Base-by-base conservation (phyloP, 1,139 yeast genomes). In the Blastobotrys apis region DNA sequence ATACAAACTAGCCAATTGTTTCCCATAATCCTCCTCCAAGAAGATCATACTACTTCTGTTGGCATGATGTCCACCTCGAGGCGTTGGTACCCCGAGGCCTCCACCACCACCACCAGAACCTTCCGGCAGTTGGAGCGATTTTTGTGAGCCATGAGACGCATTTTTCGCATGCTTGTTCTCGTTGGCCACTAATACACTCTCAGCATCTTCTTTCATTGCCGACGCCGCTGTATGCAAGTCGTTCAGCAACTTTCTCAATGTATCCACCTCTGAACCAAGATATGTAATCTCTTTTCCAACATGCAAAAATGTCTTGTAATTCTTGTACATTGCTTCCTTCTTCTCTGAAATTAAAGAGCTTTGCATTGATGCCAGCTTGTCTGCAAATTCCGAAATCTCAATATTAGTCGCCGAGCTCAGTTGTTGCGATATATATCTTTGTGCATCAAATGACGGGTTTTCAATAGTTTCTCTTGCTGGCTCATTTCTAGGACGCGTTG, bases 1-100 rank as follows among this genome's bases (percentile, higher is more conserved):
- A 64, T 83, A 88, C 37, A 90, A 66, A 5, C 80, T 75, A 45
- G 76, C 78, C 57, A 90, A 70, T 57, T 86, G 90, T 42, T 71
- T 74, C 22, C 81, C 84, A 96, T 95, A 86, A 73, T 84, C 75
- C 57, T 78, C 81, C 60, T 84, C 94, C 50, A 86, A 69, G 41
- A 85, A 78, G 47, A 83, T 57, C 43, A 88, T 79, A 44, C 90
- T 81, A 41, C 84, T 77, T 39, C 94, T 66, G 58, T 83, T 88
- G 47, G 47, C 42, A 33, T 32, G 39, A 27, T 23, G 33, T 9
- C 33, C 33, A 31, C 33, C 19, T 10, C 17, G 9, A 12, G 33
- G 17, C 19, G 33, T 12, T n/a, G 16, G 12, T 13, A 32, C 13
- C 37, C 39, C 27, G 40, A 25, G 9, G 16, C 31, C 22, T 39